phyloP scores from a whole-genome alignment of 192 early-diverging fungal genomes.

The Funneliformis geosporum region DNA sequence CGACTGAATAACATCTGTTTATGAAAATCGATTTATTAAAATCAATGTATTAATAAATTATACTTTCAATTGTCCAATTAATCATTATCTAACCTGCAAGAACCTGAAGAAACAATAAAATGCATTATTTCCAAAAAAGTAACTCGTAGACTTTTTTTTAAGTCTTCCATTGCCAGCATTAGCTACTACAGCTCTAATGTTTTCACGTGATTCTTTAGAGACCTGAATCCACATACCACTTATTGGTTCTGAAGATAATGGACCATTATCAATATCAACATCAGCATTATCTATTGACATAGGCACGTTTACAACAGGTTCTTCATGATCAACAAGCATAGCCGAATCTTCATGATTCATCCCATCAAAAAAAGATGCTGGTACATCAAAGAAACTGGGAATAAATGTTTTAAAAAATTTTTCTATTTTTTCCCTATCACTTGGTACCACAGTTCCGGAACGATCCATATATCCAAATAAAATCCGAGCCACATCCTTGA shows the following conservation, averaged over 20 bases:
- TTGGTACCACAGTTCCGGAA: conserved; percentile 48
- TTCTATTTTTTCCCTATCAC: conserved; percentile 75
- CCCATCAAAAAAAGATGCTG: conserved; percentile 40
- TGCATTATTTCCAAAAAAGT: conserved; percentile 84
- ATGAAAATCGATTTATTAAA: conserved; percentile 29
- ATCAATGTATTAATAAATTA: no score
- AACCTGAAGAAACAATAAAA: conserved; percentile 91
- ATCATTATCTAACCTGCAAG: conserved; percentile 60
- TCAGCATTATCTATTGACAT: conserved; percentile 35
- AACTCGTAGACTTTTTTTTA: conserved; percentile 45
- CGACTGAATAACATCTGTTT: conserved; percentile 81
- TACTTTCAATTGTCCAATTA: not conserved
- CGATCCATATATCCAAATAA: conserved; percentile 74
- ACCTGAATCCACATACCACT: conserved; percentile 41
- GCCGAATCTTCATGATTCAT: conserved; percentile 55
- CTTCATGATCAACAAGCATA: conserved; percentile 50
- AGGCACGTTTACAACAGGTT: conserved; percentile 40
- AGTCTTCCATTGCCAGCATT: conserved; percentile 44
- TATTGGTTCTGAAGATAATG: conserved; percentile 31
- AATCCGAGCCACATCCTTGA: conserved; percentile 77
- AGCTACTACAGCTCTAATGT: conserved; percentile 36
- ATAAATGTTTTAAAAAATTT: conserved; percentile 78
- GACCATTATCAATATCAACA: conserved; percentile 2
- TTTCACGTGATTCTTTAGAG: conserved; percentile 35
- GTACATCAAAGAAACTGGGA: conserved; percentile 61